phyloP scores from a whole-genome alignment of 2,329 filamentous ascomycete species.

The Fusarium protoensiforme region DNA sequence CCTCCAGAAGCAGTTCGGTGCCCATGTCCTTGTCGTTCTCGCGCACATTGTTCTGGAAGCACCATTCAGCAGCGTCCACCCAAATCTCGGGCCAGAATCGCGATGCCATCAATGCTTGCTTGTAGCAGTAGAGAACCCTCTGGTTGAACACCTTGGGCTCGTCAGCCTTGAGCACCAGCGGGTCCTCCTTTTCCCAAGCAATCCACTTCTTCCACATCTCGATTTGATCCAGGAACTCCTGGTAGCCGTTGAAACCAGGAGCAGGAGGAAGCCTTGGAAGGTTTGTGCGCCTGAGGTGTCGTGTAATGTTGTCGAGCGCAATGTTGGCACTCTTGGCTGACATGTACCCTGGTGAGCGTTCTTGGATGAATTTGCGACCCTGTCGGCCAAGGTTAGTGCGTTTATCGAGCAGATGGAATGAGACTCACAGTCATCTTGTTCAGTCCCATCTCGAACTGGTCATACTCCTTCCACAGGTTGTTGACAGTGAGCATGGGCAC shows the following conservation, averaged over 20 bases:
- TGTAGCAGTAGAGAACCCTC: slow-evolving; percentile 90
- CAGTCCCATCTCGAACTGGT: slow-evolving; percentile 92
- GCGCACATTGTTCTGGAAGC: slow-evolving; percentile 78
- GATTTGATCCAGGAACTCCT: slow-evolving; percentile 86
- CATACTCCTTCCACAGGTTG: slow-evolving; percentile 95
- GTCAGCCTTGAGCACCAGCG: slow-evolving; percentile 85
- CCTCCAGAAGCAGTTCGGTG: slow-evolving; percentile 82
- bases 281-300: slow-evolving; percentile 79
- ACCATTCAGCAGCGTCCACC: slow-evolving; percentile 95
- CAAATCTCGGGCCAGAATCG: slow-evolving; percentile 96
- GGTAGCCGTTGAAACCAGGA: slow-evolving; percentile 85
- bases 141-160: slow-evolving; percentile 80
- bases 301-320: slow-evolving; percentile 88
- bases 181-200: slow-evolving; percentile 93
- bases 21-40: slow-evolving; percentile 72
- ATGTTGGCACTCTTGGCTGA: slow-evolving; percentile 92
- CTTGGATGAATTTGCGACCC: slow-evolving; percentile 94
- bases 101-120: slow-evolving; percentile 91
- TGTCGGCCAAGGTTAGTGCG: slow-evolving; percentile 49
- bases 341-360: slow-evolving; percentile 94
- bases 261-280: slow-evolving; percentile 85
- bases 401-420: slow-evolving; percentile 6
- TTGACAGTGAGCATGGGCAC: slow-evolving; percentile 88
- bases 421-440: slow-evolving; percentile 87
- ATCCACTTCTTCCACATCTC: slow-evolving; percentile 95